Evolutionary conservation across 768 basidiomycete species (phyloP), one percentile per base, ranked within the genome.

Genomic region (Roridomyces roridus): DNA sequence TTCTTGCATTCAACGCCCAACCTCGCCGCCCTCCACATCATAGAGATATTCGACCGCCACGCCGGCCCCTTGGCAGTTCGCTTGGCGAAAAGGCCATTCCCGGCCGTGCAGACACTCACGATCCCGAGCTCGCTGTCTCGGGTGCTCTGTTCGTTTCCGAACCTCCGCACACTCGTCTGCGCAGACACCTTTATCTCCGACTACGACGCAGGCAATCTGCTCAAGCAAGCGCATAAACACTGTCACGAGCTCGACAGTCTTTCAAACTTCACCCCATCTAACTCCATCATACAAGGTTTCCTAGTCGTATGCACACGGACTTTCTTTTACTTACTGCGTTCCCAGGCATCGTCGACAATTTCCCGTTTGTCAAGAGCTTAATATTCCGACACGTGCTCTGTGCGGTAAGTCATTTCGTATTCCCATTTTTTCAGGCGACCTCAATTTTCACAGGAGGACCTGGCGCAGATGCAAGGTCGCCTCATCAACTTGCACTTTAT

Each of bases 1-100:
- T 51, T 57, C n/a, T n/a, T 57, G 18, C 21, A 25, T 4, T 44
- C 56, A 18, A 47, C 49, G 5, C 39, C 56, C 23, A 39, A 57
- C 18, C 28, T 51, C 2, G 24, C 49, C n/a, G 37, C 44, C 18
- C 49, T 57, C 3, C 49, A 47, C 18, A 51, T 57, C 29, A 14
- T 46, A 7, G 56, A 41, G 9, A 51, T 57, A n/a, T 51, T 23
- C 11, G 39, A 51, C 10, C 12, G 37, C 0, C 43, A 57, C 10
- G 43, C 39, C 4, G 29, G 44, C 17, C 5, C 28, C 8, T 18
- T 57, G 3, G 9, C 18, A 17, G 39, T 17, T 6, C 37, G 21
- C 11, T 23, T 51, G 5, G 6, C 23, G 15, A 2, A 8, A 3
- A 36, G 34, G 0, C 34, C 49, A 8, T 57, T 57, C 12, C 44